phyloP scores from a whole-genome alignment of 2,329 filamentous ascomycete species.

The Neofusicoccum sp. region DNA sequence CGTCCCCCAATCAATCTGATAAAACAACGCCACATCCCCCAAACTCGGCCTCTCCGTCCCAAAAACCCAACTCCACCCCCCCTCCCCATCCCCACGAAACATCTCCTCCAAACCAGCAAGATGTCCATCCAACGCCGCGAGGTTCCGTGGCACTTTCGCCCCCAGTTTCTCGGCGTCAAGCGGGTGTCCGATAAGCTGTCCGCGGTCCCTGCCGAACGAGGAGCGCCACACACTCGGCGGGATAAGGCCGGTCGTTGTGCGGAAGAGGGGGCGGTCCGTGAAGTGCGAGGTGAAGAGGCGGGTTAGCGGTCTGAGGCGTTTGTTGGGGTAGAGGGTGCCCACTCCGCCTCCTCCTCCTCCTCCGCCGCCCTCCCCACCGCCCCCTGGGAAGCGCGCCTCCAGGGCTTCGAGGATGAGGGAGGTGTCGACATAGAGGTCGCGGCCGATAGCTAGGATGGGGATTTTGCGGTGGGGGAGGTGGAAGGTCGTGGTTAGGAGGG shows the following conservation, averaged over 20 bases:
- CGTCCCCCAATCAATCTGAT: conserved; percentile 43
- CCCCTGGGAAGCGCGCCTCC: conserved; percentile 52
- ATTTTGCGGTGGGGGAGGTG: conserved; percentile 70
- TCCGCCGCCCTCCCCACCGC: too few species aligned
- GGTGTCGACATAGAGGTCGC: conserved; percentile 70
- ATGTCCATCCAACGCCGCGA: conserved; percentile 41
- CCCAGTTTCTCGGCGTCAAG: conserved; percentile 42
- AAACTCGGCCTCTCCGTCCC: conserved; percentile 37
- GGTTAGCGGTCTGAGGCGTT: conserved; percentile 39
- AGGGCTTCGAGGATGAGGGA: conserved; percentile 68
- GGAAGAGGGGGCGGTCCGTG: conserved; percentile 45
- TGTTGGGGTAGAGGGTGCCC: conserved; percentile 36
- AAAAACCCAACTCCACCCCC: conserved; percentile 34
- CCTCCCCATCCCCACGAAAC: conserved; percentile 29
- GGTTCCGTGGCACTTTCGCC: conserved; percentile 42
- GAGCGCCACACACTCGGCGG: conserved; percentile 43
- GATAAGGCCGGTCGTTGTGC: conserved; percentile 45
- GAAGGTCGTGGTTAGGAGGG: conserved; percentile 58
- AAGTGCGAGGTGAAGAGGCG: conserved; percentile 46
- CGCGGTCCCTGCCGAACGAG: conserved; percentile 43
- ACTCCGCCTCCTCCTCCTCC: too few species aligned
- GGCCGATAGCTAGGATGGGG: conserved; percentile 66
- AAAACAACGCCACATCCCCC: conserved; percentile 43
- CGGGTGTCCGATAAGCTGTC: conserved; percentile 42
- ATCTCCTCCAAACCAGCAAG: conserved; percentile 41